Percentiles rank a stretch among this genome's conserved stretches.
These are phyloP conservation scores for Pelagophyceae sp. DNA, from an alignment of 352 stramenopile species.

Conservation along the genomic window DNA sequence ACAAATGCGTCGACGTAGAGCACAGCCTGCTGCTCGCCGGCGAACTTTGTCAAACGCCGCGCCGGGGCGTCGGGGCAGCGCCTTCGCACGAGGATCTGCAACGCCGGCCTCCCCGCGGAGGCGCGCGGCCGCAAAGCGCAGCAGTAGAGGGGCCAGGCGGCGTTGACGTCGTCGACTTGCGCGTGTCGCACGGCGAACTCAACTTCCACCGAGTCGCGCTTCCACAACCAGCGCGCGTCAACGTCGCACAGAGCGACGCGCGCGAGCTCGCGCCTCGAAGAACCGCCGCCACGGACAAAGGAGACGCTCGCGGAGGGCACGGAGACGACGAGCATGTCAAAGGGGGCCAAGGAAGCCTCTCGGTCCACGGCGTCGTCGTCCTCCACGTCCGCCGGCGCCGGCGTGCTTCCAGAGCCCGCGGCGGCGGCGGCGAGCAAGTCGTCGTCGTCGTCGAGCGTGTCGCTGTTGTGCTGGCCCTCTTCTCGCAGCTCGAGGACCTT, in stretches of 20 bases:
- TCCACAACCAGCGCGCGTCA: background rate
- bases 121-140: background rate
- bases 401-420: background rate
- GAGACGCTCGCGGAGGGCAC: background rate
- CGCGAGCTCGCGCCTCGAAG: background rate
- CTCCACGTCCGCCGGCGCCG: background rate
- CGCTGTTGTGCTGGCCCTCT: background rate
- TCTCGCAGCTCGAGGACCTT: conserved; percentile 2
- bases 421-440: background rate
- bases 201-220: background rate
- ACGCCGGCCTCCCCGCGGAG: background rate
- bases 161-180: background rate
- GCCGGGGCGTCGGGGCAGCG: background rate
- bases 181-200: background rate
- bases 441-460: background rate
- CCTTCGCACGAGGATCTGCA: background rate
- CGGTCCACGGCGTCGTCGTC: background rate
- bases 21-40: background rate
- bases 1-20: conserved; percentile 12
- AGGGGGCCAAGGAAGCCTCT: background rate
- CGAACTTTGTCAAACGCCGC: too few species aligned
- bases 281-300: background rate
- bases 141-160: background rate
- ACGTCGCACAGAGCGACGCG: background rate
- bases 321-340: background rate